phyloP scores from a whole-genome alignment of 345 rosid genomes.

The Melaleuca quinquenervia region DNA sequence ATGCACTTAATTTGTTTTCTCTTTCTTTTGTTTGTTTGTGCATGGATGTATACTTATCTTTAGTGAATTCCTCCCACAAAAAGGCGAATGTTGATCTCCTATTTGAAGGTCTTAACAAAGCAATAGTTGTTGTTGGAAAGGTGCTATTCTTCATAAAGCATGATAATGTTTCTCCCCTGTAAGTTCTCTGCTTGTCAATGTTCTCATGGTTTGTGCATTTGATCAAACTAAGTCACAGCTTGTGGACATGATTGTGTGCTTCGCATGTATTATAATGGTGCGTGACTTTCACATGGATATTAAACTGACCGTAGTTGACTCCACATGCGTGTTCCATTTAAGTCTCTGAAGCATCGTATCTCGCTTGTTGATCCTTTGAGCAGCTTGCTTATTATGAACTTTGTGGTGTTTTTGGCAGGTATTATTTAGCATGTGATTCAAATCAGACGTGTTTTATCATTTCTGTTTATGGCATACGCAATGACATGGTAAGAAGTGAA shows the following conservation, averaged over 20 bases:
- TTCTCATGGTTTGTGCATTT: neutral
- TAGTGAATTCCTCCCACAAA: conserved; percentile 36
- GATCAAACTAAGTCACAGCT: neutral
- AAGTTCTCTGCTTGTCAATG: conserved; percentile 13
- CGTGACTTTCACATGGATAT: neutral
- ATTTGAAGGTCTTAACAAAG: conserved; percentile 51
- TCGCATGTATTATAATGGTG: neutral
- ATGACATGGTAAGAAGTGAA: conserved; percentile 30
- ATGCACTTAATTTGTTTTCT: neutral
- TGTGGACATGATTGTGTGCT: neutral
- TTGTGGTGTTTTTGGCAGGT: conserved; percentile 24
- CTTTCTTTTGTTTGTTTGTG: neutral
- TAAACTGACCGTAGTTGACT: neutral
- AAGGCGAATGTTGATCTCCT: conserved; percentile 35
- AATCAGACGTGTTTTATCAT: conserved; percentile 47
- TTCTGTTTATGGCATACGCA: conserved; percentile 40
- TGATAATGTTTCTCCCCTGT: conserved; percentile 53
- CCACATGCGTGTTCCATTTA: neutral
- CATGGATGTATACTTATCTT: neutral
- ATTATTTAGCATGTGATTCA: conserved; percentile 55
- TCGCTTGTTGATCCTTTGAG: neutral
- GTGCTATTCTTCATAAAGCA: conserved; percentile 53
- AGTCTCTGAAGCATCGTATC: neutral
- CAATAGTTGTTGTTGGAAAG: conserved; percentile 44
- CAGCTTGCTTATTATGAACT: neutral